Conservation (phyloP, 225 moss, liverwort and hornwort genomes). For the Climacium dendroides region DNA sequence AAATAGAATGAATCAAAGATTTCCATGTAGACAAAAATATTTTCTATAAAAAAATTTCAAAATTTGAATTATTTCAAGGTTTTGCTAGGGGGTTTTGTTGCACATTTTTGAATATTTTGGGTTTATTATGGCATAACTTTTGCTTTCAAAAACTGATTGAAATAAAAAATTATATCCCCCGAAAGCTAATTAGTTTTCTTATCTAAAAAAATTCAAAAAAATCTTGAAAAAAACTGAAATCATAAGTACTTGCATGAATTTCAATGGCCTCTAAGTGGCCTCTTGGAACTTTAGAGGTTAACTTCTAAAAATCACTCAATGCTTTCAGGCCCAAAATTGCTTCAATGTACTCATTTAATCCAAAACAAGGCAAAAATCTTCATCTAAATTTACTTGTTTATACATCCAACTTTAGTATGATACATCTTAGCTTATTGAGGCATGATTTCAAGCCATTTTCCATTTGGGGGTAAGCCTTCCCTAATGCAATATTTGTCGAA, state of each 20-base stretch:
- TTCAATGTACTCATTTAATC: too few species aligned
- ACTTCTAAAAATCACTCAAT: too few species aligned
- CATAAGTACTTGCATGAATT: not conserved
- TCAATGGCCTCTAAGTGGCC: fast-evolving
- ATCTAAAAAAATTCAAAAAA: not conserved
- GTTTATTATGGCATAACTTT: not conserved
- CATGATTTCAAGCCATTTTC: too few species aligned
- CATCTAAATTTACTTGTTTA: too few species aligned
- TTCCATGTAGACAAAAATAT: not conserved
- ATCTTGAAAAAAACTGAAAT: not conserved
- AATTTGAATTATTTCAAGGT: not conserved
- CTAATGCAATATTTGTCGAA: not conserved
- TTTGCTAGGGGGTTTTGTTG: not conserved
- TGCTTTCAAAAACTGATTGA: fast-evolving
- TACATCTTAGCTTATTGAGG: not conserved
- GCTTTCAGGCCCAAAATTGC: too few species aligned
- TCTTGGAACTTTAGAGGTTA: not conserved
- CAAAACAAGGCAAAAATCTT: too few species aligned
- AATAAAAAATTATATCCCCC: not conserved
- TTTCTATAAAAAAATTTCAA: not conserved
- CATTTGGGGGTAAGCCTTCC: too few species aligned
- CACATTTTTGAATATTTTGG: fast-evolving
- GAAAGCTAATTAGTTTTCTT: not conserved
- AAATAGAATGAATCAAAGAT: not conserved
- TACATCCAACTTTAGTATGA: too few species aligned